A percentile compares a stretch with the other conserved stretches of the same genome.
phyloP scores from a whole-genome alignment of 345 rosid species.

The Acer yangbiense region DNA sequence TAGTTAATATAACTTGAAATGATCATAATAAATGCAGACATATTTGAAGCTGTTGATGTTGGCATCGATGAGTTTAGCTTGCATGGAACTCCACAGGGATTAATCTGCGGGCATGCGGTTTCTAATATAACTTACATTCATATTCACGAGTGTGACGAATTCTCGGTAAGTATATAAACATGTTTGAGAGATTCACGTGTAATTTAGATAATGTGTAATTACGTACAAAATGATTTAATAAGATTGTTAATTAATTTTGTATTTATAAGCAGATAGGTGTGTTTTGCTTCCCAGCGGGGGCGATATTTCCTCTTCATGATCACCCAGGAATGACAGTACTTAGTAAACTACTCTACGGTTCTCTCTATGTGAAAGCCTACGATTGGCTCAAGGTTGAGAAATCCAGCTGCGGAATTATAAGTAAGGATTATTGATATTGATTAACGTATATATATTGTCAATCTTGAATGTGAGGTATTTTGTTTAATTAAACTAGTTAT shows the following conservation, averaged over 20 bases:
- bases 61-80: slow-evolving; percentile 38
- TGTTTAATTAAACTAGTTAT: no score
- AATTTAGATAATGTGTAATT: not conserved
- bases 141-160: slow-evolving; percentile 40
- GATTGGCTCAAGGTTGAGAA: slow-evolving; percentile 39
- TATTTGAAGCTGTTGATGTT: slow-evolving; percentile 41
- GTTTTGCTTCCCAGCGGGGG: slow-evolving; percentile 46
- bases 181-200: not conserved
- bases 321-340: slow-evolving; percentile 56
- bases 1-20: not conserved
- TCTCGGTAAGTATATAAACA: slow-evolving; percentile 34
- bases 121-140: slow-evolving; percentile 48
- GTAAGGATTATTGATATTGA: slow-evolving; percentile 19
- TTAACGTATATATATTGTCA: no score
- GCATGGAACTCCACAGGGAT: slow-evolving; percentile 28
- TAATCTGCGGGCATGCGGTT: slow-evolving; percentile 29
- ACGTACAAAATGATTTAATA: not conserved
- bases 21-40: slow-evolving; percentile 16
- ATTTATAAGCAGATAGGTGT: slow-evolving; percentile 38
- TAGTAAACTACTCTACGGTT: slow-evolving; percentile 54
- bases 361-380: slow-evolving; percentile 42
- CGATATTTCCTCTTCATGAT: slow-evolving; percentile 47
- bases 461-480: no score
- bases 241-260: not conserved
- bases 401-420: slow-evolving; percentile 26